Conservation (phyloP, 2,329 filamentous ascomycete genomes). For the Ceratocystis huliohia region DNA sequence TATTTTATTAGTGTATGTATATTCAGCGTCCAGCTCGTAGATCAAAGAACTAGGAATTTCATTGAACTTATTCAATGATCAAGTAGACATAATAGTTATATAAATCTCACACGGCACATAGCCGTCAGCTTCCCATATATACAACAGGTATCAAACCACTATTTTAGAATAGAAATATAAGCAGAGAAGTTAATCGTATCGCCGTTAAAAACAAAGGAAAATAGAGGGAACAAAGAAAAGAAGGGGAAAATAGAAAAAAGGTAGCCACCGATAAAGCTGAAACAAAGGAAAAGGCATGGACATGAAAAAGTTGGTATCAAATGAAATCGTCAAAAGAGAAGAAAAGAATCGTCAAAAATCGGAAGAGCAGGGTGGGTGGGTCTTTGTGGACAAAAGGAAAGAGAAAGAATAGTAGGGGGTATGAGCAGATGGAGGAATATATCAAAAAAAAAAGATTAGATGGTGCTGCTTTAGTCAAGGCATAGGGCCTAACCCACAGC, state of each 20-base stretch:
- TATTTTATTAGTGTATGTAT: not conserved
- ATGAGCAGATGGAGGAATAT: slow-evolving; percentile 12
- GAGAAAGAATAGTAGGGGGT: not conserved
- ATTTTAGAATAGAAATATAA: not conserved
- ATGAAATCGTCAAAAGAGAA: slow-evolving; percentile 3
- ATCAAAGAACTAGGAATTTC: not conserved
- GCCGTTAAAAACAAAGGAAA: slow-evolving; percentile 6
- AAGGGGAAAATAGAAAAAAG: not conserved
- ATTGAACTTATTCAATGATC: not conserved
- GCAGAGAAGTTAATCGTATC: not conserved
- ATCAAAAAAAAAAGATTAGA: not conserved
- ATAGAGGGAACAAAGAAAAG: not conserved
- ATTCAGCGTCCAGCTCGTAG: not conserved
- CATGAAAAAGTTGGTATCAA: slow-evolving; percentile 11
- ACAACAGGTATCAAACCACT: not conserved
- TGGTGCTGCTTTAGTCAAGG: no score
- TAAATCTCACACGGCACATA: not conserved
- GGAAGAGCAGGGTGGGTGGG: not conserved
- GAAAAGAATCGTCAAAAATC: not conserved
- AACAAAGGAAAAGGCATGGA: slow-evolving; percentile 4
- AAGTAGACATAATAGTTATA: not conserved
- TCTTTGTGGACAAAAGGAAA: not conserved
- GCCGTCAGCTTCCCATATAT: not conserved
- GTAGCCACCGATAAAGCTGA: not conserved
- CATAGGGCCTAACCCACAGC: slow-evolving; percentile 38